Conservation (phyloP, 2,329 filamentous ascomycete species). For the Talaromyces pinophilus region DNA sequence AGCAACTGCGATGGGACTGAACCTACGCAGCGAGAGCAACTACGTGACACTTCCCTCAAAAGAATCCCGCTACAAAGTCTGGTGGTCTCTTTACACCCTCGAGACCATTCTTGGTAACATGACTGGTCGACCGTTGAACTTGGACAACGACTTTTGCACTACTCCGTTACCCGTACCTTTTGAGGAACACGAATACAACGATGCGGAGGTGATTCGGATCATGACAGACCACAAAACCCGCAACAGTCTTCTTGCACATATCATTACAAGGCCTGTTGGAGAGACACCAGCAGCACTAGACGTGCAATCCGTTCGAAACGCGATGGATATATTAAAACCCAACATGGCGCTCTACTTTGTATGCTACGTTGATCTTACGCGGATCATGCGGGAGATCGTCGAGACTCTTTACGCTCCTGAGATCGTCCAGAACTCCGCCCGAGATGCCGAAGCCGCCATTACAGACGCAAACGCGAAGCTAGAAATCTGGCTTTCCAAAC, state of each 20-base stretch:
- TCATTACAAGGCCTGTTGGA: slow-evolving; percentile 27
- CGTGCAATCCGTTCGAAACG: slow-evolving; percentile 28
- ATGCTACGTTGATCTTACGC: slow-evolving; percentile 40
- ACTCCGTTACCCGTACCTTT: slow-evolving; percentile 45
- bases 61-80: slow-evolving; percentile 47
- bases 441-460: slow-evolving; percentile 41
- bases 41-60: slow-evolving; percentile 40
- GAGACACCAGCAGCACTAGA: slow-evolving; percentile 20
- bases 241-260: slow-evolving; percentile 30
- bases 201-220: slow-evolving; percentile 35
- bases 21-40: slow-evolving; percentile 44
- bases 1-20: slow-evolving; percentile 46
- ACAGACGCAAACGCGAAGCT: slow-evolving; percentile 36
- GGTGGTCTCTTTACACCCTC: slow-evolving; percentile 47
- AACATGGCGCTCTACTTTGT: slow-evolving; percentile 44
- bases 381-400: slow-evolving; percentile 40
- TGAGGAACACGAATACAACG: slow-evolving; percentile 40
- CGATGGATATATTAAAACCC: slow-evolving; percentile 35
- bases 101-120: slow-evolving; percentile 46
- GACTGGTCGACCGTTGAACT: slow-evolving; percentile 46
- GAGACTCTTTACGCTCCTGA: slow-evolving; percentile 43
- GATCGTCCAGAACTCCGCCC: slow-evolving; percentile 38
- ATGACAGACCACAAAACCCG: slow-evolving; percentile 39
- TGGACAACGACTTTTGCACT: slow-evolving; percentile 43
- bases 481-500: slow-evolving; percentile 42